Percentiles rank a stretch among this genome's conserved stretches.
These are phyloP conservation scores for Penicillium sp. DNA, from an alignment of 2,329 filamentous ascomycete species.

Conservation along the genomic window DNA sequence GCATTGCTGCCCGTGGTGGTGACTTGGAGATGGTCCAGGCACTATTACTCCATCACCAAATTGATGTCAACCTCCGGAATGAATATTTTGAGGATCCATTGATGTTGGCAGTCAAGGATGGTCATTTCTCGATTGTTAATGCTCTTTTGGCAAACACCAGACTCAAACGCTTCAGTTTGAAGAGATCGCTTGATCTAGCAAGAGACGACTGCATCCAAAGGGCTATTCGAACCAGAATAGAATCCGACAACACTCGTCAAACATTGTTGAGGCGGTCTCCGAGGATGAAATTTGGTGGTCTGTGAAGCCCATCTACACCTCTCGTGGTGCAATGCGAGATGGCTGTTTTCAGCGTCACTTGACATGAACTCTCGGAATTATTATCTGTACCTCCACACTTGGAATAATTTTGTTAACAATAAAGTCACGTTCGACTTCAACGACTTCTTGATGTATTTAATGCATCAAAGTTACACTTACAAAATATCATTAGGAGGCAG, in stretches of 20 bases:
- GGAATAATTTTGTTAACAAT: neutral
- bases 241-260: neutral
- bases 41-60: neutral
- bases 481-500: no score
- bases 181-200: neutral
- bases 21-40: conserved; percentile 1
- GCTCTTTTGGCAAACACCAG: neutral
- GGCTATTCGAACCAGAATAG: neutral
- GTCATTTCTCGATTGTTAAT: no score
- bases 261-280: neutral
- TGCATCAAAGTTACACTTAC: no score
- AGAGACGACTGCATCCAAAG: neutral
- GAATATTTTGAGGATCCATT: neutral
- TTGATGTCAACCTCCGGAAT: neutral
- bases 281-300: neutral
- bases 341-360: neutral
- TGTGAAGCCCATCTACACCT: neutral
- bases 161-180: neutral
- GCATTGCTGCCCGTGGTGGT: no score
- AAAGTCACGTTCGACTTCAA: neutral
- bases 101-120: neutral
- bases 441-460: no score
- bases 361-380: neutral
- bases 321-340: neutral
- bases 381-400: neutral